phyloP scores from a whole-genome alignment of 164 flowering plant genomes.

The Cinnamomum chago region DNA sequence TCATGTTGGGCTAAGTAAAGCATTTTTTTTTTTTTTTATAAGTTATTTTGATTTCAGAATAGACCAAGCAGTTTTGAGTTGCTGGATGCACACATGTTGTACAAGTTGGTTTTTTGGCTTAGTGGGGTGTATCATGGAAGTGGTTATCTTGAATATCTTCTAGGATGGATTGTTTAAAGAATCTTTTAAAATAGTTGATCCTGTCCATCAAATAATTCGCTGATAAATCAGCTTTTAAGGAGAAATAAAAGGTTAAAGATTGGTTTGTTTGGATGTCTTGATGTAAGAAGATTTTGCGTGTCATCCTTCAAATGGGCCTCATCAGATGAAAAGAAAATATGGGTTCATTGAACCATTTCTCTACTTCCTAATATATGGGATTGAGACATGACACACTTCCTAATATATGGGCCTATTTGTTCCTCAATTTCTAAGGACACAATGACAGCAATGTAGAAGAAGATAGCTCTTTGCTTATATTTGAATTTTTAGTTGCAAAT shows the following conservation, averaged over 20 bases:
- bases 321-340: background rate
- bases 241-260: background rate
- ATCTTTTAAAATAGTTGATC: background rate
- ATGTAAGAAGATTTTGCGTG: background rate
- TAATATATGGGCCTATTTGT: too few species aligned
- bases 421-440: background rate
- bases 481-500: background rate
- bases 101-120: background rate
- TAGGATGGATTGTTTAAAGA: too few species aligned
- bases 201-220: background rate
- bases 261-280: background rate
- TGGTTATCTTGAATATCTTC: background rate
- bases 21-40: background rate
- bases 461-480: background rate
- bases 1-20: background rate
- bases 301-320: background rate
- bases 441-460: background rate
- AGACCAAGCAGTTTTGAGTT: background rate
- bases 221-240: too few species aligned
- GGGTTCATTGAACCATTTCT: background rate
- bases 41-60: background rate
- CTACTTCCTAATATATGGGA: background rate
- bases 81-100: background rate
- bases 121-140: background rate
- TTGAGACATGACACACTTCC: background rate